Base-by-base conservation (phyloP, 345 rosid genomes). In the Microcos paniculata region DNA sequence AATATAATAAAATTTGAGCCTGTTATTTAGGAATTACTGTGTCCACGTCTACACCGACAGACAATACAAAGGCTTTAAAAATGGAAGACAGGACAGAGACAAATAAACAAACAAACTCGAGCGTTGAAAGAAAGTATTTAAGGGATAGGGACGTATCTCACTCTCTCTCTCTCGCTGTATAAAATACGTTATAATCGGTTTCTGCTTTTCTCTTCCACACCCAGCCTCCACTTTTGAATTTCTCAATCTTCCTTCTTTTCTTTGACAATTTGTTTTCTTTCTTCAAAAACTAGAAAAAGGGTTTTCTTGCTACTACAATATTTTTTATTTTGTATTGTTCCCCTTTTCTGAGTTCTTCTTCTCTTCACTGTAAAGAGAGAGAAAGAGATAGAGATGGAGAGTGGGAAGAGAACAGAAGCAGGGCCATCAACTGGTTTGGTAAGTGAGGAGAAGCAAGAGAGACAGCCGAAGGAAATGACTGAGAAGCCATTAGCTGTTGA, bases 381-480 rank as follows among this genome's bases (percentile, higher is more conserved):
- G 30, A 68, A 42, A 63, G 38, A 16, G 68, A 46, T 52, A 69
- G 79, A 62, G 56, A 79, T 82, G 85, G 80, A 73, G 74, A 23
- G 73, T 64, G 85, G 73, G 33, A 82, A 82, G 66, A 45, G 58
- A 31, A 42, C 75, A 18, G 80, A 79, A 79, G 85, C 80, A 15
- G 85, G 82, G 58, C 43, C 83, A 21, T 80, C 83, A 30, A 35
- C 71, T 1, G 62, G 75, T 72, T n/a, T n/a, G n/a, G 73, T 7
- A 42, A 64, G 65, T 58, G 79, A 63, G 23, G 72, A 74, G 75
- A 55, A 76, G 76, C 75, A 62, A 62, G 73, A 49, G 38, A 76
- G 51, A 62, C 55, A 67, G 24, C 52, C 13, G 28, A 69, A 24
- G 61, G 80, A 76, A 76, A 73, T 74, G 77, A 40, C n/a, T 57